Conservation (phyloP, 2,329 filamentous ascomycete species). For the Alternaria viburni region DNA sequence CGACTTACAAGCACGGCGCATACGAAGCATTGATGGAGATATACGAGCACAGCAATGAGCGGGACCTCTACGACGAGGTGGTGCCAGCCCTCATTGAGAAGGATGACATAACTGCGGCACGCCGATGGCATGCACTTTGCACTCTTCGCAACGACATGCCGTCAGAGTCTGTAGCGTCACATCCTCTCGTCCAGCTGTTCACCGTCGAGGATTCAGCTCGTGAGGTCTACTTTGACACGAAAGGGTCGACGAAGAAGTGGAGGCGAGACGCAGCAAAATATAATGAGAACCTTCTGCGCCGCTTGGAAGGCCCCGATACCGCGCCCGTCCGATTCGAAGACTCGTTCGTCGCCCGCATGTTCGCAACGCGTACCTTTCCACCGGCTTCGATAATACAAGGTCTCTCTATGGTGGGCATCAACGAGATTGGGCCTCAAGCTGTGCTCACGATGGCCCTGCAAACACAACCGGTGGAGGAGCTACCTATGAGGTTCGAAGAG, state of each 20-base stretch:
- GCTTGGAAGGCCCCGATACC: constrained; percentile 50
- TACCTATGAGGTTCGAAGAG: constrained; percentile 66
- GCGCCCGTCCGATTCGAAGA: constrained; percentile 61
- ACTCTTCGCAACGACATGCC: constrained; percentile 47
- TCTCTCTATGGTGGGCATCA: constrained; percentile 72
- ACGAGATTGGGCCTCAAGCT: constrained; percentile 75
- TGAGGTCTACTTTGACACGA: constrained; percentile 8
- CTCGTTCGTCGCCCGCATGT: constrained; percentile 76
- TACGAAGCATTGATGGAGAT: constrained; percentile 44
- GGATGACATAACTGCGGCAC: constrained; percentile 30
- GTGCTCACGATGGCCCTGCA: constrained; percentile 78
- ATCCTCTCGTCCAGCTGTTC: constrained; percentile 38
- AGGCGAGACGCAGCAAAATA: constrained; percentile 19
- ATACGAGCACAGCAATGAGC: constrained; percentile 46
- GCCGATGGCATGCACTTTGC: constrained; percentile 52
- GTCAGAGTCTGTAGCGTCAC: constrained; percentile 36
- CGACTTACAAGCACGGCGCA: constrained; percentile 18
- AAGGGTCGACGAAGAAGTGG: constrained; percentile 6
- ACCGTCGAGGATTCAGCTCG: constrained; percentile 31
- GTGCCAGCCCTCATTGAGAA: constrained; percentile 43
- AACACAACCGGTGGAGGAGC: constrained; percentile 61
- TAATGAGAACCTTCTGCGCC: constrained; percentile 42
- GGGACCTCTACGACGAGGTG: constrained; percentile 52
- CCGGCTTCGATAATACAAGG: constrained; percentile 74
- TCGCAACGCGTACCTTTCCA: constrained; percentile 77